These are phyloP conservation scores for Setaria italica DNA, from an alignment of 202 grass and related monocot genomes.

Conservation along the genomic window DNA sequence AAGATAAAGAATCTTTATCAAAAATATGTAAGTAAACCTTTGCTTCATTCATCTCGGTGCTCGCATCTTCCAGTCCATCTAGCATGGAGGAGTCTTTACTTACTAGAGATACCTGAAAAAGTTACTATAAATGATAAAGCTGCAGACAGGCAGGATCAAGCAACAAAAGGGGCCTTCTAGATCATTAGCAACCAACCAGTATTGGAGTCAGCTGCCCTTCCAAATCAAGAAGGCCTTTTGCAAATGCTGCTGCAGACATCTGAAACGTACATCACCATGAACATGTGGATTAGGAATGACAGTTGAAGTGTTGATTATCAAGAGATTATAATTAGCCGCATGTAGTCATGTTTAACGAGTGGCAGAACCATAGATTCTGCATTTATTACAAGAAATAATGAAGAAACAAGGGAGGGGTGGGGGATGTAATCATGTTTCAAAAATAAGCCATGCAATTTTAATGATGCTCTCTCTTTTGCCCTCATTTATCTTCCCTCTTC, in stretches of 20 bases:
- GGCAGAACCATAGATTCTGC: background rate
- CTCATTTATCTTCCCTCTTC: slow-evolving; percentile 7
- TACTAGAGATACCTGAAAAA: slow-evolving; percentile 89
- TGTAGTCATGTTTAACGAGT: slow-evolving; percentile 22
- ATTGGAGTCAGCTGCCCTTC: slow-evolving; percentile 98
- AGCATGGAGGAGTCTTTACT: slow-evolving; percentile 99
- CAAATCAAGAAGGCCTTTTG: slow-evolving; percentile 99
- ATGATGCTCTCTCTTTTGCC: background rate
- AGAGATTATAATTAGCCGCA: slow-evolving; percentile 14
- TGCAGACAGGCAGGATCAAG: slow-evolving; percentile 22
- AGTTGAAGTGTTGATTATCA: slow-evolving; percentile 15
- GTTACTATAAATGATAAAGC: slow-evolving; percentile 43
- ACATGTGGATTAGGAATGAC: slow-evolving; percentile 19
- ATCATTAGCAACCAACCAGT: slow-evolving; percentile 65
- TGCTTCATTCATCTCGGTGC: slow-evolving; percentile 93
- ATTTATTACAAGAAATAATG: background rate
- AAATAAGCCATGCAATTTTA: background rate
- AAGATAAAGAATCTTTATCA: background rate
- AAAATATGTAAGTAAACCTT: slow-evolving; percentile 75
- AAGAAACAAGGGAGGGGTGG: background rate
- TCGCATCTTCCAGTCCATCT: slow-evolving; percentile 99
- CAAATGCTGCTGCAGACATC: slow-evolving; percentile 99
- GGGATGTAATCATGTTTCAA: background rate
- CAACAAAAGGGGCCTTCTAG: slow-evolving; percentile 33
- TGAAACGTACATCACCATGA: slow-evolving; percentile 46